These are phyloP conservation scores for Rosa persica DNA, from an alignment of 306 rosid genomes.

Conservation along the genomic window DNA sequence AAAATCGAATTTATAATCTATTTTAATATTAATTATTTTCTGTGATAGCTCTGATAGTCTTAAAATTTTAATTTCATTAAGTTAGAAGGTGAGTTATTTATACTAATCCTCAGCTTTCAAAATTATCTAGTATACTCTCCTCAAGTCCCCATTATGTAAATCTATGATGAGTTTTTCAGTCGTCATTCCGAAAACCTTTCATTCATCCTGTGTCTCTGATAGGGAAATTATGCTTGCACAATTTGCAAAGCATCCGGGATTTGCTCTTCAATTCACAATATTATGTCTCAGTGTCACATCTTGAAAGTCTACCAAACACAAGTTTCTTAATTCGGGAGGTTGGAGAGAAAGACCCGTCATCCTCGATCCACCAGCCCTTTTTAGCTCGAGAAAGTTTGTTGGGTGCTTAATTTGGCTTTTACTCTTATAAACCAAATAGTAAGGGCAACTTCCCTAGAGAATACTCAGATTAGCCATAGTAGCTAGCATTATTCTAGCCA, in stretches of 20 bases:
- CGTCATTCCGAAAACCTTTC: background rate
- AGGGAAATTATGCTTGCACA: background rate
- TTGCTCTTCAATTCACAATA: background rate
- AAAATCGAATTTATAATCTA: too few species aligned
- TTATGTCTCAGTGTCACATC: background rate
- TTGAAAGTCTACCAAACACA: background rate
- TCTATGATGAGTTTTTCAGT: too few species aligned
- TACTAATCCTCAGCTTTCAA: too few species aligned
- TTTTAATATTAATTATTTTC: too few species aligned
- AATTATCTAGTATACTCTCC: too few species aligned
- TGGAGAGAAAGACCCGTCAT: background rate
- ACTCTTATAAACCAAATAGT: background rate
- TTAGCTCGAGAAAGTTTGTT: background rate
- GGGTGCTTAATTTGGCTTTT: background rate
- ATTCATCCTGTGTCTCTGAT: background rate
- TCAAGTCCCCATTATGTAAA: too few species aligned
- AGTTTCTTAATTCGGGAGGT: background rate
- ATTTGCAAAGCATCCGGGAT: background rate
- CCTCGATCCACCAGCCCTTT: background rate
- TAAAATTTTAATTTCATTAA: too few species aligned
- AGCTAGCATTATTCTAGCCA: background rate
- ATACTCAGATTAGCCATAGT: background rate
- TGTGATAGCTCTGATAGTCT: too few species aligned
- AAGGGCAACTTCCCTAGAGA: background rate
- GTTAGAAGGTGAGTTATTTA: too few species aligned